A percentile compares a stretch with the other conserved stretches of the same genome.
Conservation (phyloP, 768 basidiomycete species). For the Lactifluus hygrophoroides region DNA sequence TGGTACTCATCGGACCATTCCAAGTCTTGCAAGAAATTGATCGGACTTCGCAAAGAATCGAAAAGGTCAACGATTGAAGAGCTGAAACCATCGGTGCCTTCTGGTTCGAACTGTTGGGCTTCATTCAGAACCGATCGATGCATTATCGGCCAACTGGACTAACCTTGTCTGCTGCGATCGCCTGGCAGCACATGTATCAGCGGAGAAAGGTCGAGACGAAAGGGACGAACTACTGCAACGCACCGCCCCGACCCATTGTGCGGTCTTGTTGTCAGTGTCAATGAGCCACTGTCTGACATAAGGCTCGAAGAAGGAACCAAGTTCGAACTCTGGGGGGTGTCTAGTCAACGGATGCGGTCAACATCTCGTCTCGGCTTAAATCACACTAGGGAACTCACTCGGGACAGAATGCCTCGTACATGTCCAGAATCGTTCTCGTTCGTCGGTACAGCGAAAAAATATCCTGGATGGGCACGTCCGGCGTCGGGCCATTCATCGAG, state of each 20-base stretch:
- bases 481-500: slow-evolving; percentile 79
- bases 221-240: slow-evolving; percentile 26
- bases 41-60: slow-evolving; percentile 85
- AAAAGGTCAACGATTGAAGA: slow-evolving; percentile 98
- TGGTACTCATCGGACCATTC: slow-evolving; percentile 91
- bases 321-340: slow-evolving; percentile 52
- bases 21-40: slow-evolving; percentile 78
- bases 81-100: slow-evolving; percentile 75
- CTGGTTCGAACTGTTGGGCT: slow-evolving; percentile 56
- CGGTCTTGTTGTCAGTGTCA: slow-evolving; percentile 84
- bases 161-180: slow-evolving; percentile 79
- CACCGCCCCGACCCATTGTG: slow-evolving; percentile 89
- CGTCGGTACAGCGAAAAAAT: slow-evolving; percentile 81
- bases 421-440: slow-evolving; percentile 62
- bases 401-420: slow-evolving; percentile 75
- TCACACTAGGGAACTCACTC: slow-evolving; percentile 42
- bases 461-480: slow-evolving; percentile 83
- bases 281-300: slow-evolving; percentile 84
- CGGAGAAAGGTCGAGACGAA: neutral
- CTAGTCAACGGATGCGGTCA: slow-evolving; percentile 29
- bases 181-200: slow-evolving; percentile 33
- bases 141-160: neutral
- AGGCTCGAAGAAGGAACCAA: slow-evolving; percentile 74
- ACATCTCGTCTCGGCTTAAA: neutral
- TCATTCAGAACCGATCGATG: neutral